Conservation (phyloP, 345 rosid genomes). For the Heritiera fomes region DNA sequence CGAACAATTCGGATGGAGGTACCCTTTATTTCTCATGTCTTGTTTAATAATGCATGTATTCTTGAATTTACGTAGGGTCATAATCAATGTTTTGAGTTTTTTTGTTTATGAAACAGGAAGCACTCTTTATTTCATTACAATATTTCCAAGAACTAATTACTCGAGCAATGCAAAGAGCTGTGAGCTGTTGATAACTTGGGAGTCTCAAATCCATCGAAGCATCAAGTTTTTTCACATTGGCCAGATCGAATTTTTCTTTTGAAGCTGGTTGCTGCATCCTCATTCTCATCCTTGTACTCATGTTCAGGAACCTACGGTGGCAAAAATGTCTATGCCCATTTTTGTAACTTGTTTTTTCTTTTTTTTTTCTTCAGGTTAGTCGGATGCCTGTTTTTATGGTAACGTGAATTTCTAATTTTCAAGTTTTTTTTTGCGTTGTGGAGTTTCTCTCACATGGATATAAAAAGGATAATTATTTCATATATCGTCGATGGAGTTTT, state of each 20-base stretch:
- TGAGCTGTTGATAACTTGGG: slow-evolving; percentile 9
- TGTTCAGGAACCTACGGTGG: neutral
- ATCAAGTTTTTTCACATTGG: neutral
- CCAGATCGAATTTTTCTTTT: neutral
- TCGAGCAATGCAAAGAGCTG: neutral
- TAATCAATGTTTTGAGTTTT: neutral
- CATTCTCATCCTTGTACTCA: neutral
- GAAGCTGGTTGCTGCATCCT: neutral
- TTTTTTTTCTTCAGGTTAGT: too few species aligned
- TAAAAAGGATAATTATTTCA: too few species aligned
- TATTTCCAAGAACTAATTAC: slow-evolving; percentile 10
- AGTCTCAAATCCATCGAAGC: neutral
- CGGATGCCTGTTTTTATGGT: neutral
- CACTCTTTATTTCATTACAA: slow-evolving; percentile 7
- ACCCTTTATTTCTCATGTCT: neutral
- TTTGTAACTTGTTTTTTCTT: too few species aligned
- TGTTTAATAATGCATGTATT: too few species aligned
- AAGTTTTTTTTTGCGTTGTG: too few species aligned
- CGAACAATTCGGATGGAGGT: slow-evolving; percentile 56
- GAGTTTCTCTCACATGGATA: too few species aligned
- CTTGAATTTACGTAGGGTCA: neutral
- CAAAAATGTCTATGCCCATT: too few species aligned
- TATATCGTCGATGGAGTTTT: too few species aligned
- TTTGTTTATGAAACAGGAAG: slow-evolving; percentile 1
- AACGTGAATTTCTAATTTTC: too few species aligned